Evolutionary conservation across 2,329 filamentous ascomycete genomes (phyloP).

Genomic region (Fusarium sp.): DNA sequence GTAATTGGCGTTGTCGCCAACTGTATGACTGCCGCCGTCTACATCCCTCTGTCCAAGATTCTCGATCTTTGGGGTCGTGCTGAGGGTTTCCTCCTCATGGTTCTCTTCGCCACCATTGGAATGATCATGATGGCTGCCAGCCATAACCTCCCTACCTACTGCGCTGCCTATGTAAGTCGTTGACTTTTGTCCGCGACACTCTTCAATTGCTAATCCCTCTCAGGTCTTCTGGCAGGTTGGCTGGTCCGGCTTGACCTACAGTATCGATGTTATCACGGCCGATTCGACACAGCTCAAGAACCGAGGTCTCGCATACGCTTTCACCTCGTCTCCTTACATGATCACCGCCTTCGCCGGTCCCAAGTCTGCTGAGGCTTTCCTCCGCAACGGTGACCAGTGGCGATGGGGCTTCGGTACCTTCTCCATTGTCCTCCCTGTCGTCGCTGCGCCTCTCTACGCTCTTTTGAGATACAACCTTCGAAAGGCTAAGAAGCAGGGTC

Average conservation of each 20-base stretch:
- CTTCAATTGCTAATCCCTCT: neutral
- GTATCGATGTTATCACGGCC: constrained; percentile 72
- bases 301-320: constrained; percentile 54
- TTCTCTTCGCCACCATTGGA: constrained; percentile 60
- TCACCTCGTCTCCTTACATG: constrained; percentile 58
- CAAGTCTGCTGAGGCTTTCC: constrained; percentile 43
- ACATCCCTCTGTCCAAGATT: constrained; percentile 71
- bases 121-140: constrained; percentile 73
- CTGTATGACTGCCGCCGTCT: constrained; percentile 68
- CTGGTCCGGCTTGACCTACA: constrained; percentile 70
- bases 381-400: constrained; percentile 39
- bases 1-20: constrained; percentile 65
- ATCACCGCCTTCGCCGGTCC: constrained; percentile 58
- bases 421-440: constrained; percentile 71
- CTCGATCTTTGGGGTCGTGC: constrained; percentile 73
- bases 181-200: fast-evolving
- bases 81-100: constrained; percentile 68
- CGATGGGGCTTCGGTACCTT: constrained; percentile 67
- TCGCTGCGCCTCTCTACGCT: constrained; percentile 68
- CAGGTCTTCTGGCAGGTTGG: constrained; percentile 73
- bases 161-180: constrained; percentile 60
- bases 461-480: constrained; percentile 66
- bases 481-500: constrained; percentile 65
- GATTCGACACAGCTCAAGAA: constrained; percentile 65
- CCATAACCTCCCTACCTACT: constrained; percentile 56